Base-by-base conservation (phyloP, 805 yeast species). In the Kluyveromyces starmeri region DNA sequence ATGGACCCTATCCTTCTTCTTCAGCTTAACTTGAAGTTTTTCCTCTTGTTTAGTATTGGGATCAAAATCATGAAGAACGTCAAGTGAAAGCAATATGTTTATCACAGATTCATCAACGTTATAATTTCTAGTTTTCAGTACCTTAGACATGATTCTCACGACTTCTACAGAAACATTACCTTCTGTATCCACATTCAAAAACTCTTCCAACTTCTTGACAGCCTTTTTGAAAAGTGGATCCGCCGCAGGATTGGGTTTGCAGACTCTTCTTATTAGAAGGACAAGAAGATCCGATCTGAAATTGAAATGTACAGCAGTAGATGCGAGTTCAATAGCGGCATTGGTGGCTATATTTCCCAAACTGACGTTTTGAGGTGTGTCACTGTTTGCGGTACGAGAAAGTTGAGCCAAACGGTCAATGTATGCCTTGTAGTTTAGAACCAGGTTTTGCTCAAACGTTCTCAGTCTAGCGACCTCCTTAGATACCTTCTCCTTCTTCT, bases 1-100 rank as follows among this genome's bases (percentile, higher is more conserved):
- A 64, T 88, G 95, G 3, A 84, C 85, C 46, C 96, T 69, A 55
- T 92, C 94, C 56, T 86, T 84, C 65, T 88, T 89, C 53, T 73
- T 76, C 28, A 81, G 35, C 50, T 79, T 81, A 4, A 62, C 59
- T 25, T 59, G 64, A 7, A 61, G 59, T 12, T 59, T 59, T 17
- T 61, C 67, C 23, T 68, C 72, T 18, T 55, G 68, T 17, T 63
- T 64, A 23, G 65, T 69, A 51, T 71, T 70, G 12, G 92, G 89
- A 53, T 78, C 83, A 50, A 79, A 83, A 53, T 81, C 89, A 32
- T 68, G 71, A 35, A 83, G 59, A 13, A 82, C 64, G 16, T 74
- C 68, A 42, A 86, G 57, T 2, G 89, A 77, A 30, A 86, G 62
- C 30, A 89, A 68, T 2, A 83, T 64, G 46, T 82, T 82, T 21